Conservation (phyloP, 2,329 filamentous ascomycete genomes). For the Nothophaeocryptopus gaeumannii region DNA sequence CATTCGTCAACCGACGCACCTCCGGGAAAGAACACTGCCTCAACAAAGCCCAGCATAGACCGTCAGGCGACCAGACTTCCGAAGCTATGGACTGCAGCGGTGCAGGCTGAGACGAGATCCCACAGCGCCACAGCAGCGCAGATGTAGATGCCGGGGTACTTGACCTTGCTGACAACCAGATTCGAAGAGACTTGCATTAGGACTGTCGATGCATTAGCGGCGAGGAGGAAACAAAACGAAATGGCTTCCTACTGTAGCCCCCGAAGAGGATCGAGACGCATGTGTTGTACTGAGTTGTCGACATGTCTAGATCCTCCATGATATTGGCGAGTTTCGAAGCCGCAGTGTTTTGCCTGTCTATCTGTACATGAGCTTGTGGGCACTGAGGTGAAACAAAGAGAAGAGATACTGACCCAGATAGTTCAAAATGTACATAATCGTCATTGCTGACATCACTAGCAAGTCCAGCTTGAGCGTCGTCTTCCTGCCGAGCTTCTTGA, state of each 20-base stretch:
- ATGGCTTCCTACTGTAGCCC: constrained; percentile 22
- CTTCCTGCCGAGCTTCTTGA: constrained; percentile 21
- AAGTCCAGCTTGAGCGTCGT: constrained; percentile 25
- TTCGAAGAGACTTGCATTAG: constrained; percentile 43
- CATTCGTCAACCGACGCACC: constrained; percentile 20
- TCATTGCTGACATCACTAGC: constrained; percentile 28
- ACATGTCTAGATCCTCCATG: constrained; percentile 22
- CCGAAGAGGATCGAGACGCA: constrained; percentile 28
- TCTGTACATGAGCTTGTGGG: background rate
- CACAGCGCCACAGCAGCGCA: constrained; percentile 34
- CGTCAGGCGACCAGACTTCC: constrained; percentile 36
- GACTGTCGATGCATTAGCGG: constrained; percentile 21
- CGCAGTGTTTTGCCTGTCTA: constrained; percentile 26
- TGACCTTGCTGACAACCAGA: constrained; percentile 46
- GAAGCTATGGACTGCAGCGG: constrained; percentile 38
- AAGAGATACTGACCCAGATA: constrained; percentile 17
- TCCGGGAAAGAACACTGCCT: constrained; percentile 53
- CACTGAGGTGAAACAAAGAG: background rate
- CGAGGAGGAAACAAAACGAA: background rate
- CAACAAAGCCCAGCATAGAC: constrained; percentile 50
- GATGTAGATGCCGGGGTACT: constrained; percentile 44
- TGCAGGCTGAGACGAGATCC: constrained; percentile 35
- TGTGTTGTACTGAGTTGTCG: constrained; percentile 23
- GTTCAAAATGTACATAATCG: constrained; percentile 29
- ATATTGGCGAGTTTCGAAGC: constrained; percentile 26